These are phyloP conservation scores for Poterioochromonas sp. DNA, from an alignment of 352 stramenopile species.

Conservation along the genomic window DNA sequence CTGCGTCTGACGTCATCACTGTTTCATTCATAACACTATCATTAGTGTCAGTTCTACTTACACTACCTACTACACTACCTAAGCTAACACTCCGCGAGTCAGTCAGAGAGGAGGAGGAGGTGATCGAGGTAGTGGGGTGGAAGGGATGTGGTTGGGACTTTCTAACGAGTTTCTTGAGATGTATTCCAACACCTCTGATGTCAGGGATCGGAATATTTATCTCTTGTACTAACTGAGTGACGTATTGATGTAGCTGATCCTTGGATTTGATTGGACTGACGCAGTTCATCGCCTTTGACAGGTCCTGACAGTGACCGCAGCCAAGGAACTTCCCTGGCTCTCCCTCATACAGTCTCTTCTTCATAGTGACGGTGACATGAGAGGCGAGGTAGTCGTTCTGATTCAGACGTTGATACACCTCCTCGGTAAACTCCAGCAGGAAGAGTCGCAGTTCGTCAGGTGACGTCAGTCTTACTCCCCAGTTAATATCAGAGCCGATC, in stretches of 20 bases:
- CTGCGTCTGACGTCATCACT: not conserved
- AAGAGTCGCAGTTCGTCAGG: not conserved
- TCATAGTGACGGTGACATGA: not conserved
- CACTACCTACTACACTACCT: not conserved
- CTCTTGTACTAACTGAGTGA: not conserved
- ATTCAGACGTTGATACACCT: not conserved
- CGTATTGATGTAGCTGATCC: not conserved
- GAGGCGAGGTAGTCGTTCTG: not conserved
- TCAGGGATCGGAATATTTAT: not conserved
- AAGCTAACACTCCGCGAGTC: not conserved
- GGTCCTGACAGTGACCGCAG: slow-evolving; percentile 1
- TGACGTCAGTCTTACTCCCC: slow-evolving; percentile 9
- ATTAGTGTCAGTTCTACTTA: not conserved
- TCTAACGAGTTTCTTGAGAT: slow-evolving; percentile 25
- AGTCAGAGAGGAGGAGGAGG: not conserved
- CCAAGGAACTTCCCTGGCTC: slow-evolving; percentile 16
- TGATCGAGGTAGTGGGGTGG: no score
- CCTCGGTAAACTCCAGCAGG: not conserved
- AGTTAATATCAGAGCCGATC: slow-evolving; percentile 17
- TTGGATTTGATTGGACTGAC: no score
- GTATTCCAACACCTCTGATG: slow-evolving; percentile 8
- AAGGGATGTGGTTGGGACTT: no score
- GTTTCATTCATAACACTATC: not conserved
- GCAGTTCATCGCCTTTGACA: not conserved
- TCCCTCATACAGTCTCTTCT: slow-evolving; percentile 17